These are phyloP conservation scores for Neckera pumila DNA, from an alignment of 225 moss, liverwort and hornwort species.

Conservation along the genomic window DNA sequence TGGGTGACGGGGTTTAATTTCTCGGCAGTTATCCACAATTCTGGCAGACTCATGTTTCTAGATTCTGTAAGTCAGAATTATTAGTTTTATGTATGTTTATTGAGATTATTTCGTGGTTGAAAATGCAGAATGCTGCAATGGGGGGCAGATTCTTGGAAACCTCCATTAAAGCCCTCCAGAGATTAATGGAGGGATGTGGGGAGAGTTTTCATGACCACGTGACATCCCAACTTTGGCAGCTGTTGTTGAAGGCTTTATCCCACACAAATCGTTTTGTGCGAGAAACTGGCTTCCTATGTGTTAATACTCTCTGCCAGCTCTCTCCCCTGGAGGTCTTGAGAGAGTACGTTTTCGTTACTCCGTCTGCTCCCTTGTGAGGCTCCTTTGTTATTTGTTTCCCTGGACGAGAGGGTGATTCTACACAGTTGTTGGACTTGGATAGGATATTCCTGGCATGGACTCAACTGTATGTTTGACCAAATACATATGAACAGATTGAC, in stretches of 20 bases:
- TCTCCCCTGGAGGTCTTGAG: slow-evolving; percentile 50
- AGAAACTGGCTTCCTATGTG: slow-evolving; percentile 61
- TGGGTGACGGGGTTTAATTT: not conserved
- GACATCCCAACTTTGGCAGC: slow-evolving; percentile 57
- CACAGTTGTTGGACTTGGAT: not conserved
- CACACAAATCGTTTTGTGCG: slow-evolving; percentile 62
- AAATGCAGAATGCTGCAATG: slow-evolving; percentile 12
- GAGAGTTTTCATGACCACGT: slow-evolving; percentile 42
- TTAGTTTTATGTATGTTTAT: not conserved
- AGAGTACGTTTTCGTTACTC: slow-evolving; percentile 26
- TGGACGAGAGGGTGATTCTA: not conserved
- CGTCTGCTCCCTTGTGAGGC: not conserved
- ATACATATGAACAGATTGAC: not conserved
- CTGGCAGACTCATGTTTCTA: not conserved
- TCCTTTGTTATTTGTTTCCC: not conserved
- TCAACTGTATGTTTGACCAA: not conserved
- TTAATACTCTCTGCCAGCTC: slow-evolving; percentile 52
- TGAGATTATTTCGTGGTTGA: not conserved
- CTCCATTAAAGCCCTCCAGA: slow-evolving; percentile 66
- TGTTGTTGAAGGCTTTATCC: slow-evolving; percentile 43
- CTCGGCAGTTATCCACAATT: not conserved
- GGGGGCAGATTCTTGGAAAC: slow-evolving; percentile 63
- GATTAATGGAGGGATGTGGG: slow-evolving; percentile 71
- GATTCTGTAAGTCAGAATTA: not conserved
- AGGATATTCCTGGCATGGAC: not conserved